These are phyloP conservation scores for Emericellopsis cladophorae DNA, from an alignment of 2,329 filamentous ascomycete species.

Conservation along the genomic window DNA sequence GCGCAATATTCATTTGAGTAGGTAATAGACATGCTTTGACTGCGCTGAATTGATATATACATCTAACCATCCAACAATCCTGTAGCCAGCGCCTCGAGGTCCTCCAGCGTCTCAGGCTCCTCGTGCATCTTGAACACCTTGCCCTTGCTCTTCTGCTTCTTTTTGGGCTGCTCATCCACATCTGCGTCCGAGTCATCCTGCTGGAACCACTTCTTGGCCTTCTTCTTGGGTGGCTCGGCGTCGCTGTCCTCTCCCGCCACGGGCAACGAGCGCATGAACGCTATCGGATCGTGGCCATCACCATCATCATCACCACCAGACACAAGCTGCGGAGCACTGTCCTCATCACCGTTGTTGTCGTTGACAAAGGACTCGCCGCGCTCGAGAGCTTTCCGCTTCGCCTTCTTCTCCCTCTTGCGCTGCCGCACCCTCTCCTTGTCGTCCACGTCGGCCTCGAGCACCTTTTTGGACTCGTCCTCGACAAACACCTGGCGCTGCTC, in stretches of 20 bases:
- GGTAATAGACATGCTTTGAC: too few species aligned
- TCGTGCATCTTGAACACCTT: conserved; percentile 49
- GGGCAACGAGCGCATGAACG: conserved; percentile 44
- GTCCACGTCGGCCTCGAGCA: conserved; percentile 61
- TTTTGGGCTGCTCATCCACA: conserved; percentile 32
- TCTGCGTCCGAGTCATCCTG: conserved; percentile 48
- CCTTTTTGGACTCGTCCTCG: conserved; percentile 58
- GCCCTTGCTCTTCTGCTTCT: conserved; percentile 31
- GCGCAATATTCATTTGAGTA: too few species aligned
- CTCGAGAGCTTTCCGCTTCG: conserved; percentile 56
- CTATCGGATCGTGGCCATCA: conserved; percentile 40
- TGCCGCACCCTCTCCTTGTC: conserved; percentile 74
- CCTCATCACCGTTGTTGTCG: conserved; percentile 6
- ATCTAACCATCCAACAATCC: conserved; percentile 46
- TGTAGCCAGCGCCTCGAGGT: conserved; percentile 65
- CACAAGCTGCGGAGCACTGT: conserved; percentile 19
- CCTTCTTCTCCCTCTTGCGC: conserved; percentile 62
- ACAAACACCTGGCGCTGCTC: conserved; percentile 68
- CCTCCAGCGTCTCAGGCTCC: conserved; percentile 68
- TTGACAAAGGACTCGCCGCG: conserved; percentile 26
- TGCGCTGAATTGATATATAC: neutral
- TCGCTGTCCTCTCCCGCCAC: conserved; percentile 25
- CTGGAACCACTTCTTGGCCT: conserved; percentile 70
- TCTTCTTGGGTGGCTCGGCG: conserved; percentile 35
- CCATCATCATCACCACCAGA: conserved; percentile 15